Evolutionary conservation across 1,284 basidiomycete species (phyloP).

Genomic region (Trichosporon sp.): DNA sequence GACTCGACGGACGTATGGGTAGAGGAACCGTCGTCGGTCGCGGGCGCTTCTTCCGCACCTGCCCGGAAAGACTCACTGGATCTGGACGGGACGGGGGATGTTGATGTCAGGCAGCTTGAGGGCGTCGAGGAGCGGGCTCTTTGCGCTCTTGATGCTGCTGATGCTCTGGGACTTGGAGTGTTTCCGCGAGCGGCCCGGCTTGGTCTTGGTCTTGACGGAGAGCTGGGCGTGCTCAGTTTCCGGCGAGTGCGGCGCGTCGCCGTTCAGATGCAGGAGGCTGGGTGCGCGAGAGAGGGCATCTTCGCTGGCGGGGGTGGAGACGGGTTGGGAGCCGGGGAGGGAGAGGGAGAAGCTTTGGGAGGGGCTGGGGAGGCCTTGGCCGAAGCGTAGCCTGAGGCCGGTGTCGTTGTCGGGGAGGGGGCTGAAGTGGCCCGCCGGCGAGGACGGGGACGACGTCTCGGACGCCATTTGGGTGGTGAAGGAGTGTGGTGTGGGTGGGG

Average conservation of each 20-base stretch:
- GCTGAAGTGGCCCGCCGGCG: slow-evolving; percentile 2
- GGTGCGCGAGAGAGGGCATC: background rate
- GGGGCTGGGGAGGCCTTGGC: background rate
- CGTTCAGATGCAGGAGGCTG: background rate
- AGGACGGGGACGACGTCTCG: slow-evolving; percentile 1
- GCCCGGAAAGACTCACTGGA: slow-evolving; percentile 24
- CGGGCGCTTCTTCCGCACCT: no score
- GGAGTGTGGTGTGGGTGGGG: background rate
- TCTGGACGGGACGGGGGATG: slow-evolving; percentile 26
- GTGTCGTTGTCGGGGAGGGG: background rate
- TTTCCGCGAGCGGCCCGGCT: background rate
- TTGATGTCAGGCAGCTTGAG: slow-evolving; percentile 27
- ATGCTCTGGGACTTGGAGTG: background rate
- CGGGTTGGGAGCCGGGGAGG: background rate
- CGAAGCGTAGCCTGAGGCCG: background rate
- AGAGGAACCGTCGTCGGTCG: no score
- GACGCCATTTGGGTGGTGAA: background rate
- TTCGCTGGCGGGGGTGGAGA: background rate
- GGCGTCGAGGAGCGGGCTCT: slow-evolving; percentile 20
- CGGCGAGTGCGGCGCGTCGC: background rate
- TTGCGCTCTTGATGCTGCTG: slow-evolving; percentile 4
- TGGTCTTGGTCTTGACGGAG: background rate
- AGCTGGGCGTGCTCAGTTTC: background rate
- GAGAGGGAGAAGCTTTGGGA: background rate
- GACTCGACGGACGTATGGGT: no score